Evolutionary conservation across 1,284 basidiomycete species (phyloP), one percentile per base, ranked within the genome.

Genomic region (Waitea zeae): DNA sequence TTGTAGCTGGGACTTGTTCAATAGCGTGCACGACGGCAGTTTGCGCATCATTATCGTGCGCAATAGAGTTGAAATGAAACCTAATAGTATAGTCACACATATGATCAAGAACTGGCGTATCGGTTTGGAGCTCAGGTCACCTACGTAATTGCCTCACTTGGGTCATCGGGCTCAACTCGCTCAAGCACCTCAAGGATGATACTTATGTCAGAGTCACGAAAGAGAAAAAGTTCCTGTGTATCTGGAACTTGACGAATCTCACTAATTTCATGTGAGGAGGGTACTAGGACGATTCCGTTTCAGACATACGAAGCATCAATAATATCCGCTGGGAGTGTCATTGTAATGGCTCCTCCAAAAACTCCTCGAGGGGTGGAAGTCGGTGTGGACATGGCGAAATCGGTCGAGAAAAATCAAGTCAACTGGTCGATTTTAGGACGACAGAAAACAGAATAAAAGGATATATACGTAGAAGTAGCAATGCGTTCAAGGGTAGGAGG

Each of bases 161-260:
- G 54, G 33, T 75, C 63, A 20, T 61, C 50, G 24, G 64, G 58
- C 26, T 74, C 70, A 31, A 92, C 80, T 31, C 68, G 59, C 53
- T 87, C 58, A 5, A 98, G 60, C 13, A 96, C 70, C 51, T 99
- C 95, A 17, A 96, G 53, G 38, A 98, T 74, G 40, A 92, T 66
- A 46, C 81, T 88, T 42, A 80, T 60, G 40, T 71, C 66, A 4
- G 73, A 75, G 34, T 72, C 54, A 2, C 69, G 65, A 34, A 77
- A 77, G 27, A 97, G 55, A 51, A 89, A 83, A 30, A 97, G 92
- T 52, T 98, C 95, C 55, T 99, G 93, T 11, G 74, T 90, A 52
- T 98, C 84, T n/a, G 95, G 93, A 9, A 99, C 67, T 59, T 97
- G 88, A 39, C 93, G 86, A 2, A 95, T 43, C 42, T 80, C 68